These are phyloP conservation scores for Lyophyllum atratum DNA, from an alignment of 768 basidiomycete genomes.

Conservation along the genomic window DNA sequence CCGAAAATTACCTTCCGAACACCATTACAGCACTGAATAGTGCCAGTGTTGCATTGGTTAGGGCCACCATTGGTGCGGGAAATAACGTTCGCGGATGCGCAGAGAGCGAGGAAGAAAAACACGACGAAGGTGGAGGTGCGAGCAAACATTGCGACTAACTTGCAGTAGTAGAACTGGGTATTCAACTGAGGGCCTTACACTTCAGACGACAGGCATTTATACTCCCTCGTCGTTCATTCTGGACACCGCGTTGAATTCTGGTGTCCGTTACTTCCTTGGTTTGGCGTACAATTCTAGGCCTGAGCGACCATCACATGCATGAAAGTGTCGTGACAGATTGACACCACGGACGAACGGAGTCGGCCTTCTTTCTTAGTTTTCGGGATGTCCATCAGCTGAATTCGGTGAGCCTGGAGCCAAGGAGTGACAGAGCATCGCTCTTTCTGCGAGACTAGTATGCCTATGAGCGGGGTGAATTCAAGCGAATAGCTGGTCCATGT, in stretches of 20 bases:
- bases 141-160: constrained; percentile 10
- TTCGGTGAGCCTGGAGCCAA: not conserved
- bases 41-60: constrained; percentile 11
- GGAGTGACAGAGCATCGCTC: too few relatives aligned
- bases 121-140: constrained; percentile 9
- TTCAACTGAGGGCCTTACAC: constrained; percentile 8
- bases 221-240: not conserved
- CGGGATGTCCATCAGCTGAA: not conserved
- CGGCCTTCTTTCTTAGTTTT: not conserved
- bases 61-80: not conserved
- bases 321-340: not conserved
- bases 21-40: constrained; percentile 10
- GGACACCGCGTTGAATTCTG: not conserved
- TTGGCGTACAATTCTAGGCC: not conserved
- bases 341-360: not conserved
- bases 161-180: constrained; percentile 11
- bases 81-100: constrained; percentile 12
- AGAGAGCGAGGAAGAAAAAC: constrained; percentile 14
- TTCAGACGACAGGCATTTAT: constrained; percentile 5
- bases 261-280: too few relatives aligned
- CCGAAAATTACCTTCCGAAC: not conserved
- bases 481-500: not conserved
- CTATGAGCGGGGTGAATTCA: not conserved
- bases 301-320: not conserved
- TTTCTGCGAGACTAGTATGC: not conserved